These are phyloP conservation scores for Viola pubescens DNA, from an alignment of 441 rosid species.

Conservation along the genomic window DNA sequence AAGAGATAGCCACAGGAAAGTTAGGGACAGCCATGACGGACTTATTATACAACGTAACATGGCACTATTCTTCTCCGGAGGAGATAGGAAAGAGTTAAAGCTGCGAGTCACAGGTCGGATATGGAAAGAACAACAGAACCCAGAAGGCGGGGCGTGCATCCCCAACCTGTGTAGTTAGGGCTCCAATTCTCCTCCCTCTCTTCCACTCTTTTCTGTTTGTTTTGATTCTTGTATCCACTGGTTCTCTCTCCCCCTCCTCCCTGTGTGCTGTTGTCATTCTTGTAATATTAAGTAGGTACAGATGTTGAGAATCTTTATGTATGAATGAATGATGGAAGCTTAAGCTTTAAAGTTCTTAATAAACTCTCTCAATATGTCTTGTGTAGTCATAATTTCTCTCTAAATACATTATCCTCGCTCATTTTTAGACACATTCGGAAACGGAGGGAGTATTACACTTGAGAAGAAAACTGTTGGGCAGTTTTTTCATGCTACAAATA, in stretches of 20 bases:
- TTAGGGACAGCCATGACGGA: slow-evolving; percentile 90
- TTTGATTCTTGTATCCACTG: slow-evolving; percentile 16
- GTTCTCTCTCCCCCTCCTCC: too few relatives aligned
- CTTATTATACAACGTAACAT: slow-evolving; percentile 83
- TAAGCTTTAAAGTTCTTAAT: slow-evolving; percentile 22
- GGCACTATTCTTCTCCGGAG: slow-evolving; percentile 96
- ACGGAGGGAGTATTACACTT: too few relatives aligned
- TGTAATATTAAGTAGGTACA: slow-evolving; percentile 15
- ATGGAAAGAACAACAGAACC: slow-evolving; percentile 94
- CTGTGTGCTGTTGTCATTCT: slow-evolving; percentile 7
- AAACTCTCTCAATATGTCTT: slow-evolving; percentile 6
- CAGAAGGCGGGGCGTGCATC: slow-evolving; percentile 73
- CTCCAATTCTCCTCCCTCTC: neutral
- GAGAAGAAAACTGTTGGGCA: too few relatives aligned
- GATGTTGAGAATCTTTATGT: slow-evolving; percentile 20
- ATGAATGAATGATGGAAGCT: slow-evolving; percentile 22
- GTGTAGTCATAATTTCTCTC: too few relatives aligned
- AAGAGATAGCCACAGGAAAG: slow-evolving; percentile 87
- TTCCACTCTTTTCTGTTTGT: slow-evolving; percentile 6
- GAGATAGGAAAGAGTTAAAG: slow-evolving; percentile 88
- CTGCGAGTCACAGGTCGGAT: slow-evolving; percentile 84
- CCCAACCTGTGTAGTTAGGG: slow-evolving; percentile 71
- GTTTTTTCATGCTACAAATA: too few relatives aligned
- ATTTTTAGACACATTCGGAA: too few relatives aligned
- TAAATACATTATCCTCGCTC: too few relatives aligned